A percentile compares a stretch with the other conserved stretches of the same genome.
Evolutionary conservation across 768 basidiomycete genomes (phyloP).

Genomic region (Boletus bicolor): DNA sequence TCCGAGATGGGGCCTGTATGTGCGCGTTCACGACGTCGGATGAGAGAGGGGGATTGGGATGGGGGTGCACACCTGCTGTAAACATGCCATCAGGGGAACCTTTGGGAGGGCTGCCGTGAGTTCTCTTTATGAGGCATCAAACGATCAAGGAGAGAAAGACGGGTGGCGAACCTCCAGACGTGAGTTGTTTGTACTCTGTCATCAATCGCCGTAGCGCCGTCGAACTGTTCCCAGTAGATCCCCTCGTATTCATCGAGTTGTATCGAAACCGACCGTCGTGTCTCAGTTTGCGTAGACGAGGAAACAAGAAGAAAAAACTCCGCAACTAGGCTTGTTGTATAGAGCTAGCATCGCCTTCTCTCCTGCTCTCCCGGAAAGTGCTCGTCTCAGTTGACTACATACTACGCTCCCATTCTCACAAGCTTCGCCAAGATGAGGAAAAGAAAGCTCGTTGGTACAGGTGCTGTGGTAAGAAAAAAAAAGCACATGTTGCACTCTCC

Average conservation of each 20-base stretch:
- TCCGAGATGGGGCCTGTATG: constrained; percentile 78
- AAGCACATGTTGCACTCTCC: no score
- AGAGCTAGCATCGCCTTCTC: no score
- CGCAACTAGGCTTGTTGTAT: no score
- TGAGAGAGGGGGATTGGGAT: neutral
- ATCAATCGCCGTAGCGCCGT: constrained; percentile 85
- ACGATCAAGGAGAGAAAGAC: neutral
- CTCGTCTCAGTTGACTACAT: no score
- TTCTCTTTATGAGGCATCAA: neutral
- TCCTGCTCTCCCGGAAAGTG: no score
- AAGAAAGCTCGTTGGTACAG: no score
- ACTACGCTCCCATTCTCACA: no score
- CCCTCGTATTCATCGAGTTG: constrained; percentile 43
- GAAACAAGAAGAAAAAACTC: no score
- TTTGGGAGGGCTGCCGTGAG: constrained; percentile 20
- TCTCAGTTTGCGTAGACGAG: no score
- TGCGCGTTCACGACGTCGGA: neutral
- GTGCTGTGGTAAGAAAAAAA: no score
- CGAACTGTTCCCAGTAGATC: constrained; percentile 41
- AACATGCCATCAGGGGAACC: constrained; percentile 95
- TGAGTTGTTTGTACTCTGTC: constrained; percentile 90
- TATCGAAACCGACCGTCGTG: no score
- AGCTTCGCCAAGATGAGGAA: no score
- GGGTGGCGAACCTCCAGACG: constrained; percentile 59
- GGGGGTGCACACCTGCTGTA: constrained; percentile 65